Conservation (phyloP, 495 filamentous ascomycete species). For the Aspergillus nanangensis region DNA sequence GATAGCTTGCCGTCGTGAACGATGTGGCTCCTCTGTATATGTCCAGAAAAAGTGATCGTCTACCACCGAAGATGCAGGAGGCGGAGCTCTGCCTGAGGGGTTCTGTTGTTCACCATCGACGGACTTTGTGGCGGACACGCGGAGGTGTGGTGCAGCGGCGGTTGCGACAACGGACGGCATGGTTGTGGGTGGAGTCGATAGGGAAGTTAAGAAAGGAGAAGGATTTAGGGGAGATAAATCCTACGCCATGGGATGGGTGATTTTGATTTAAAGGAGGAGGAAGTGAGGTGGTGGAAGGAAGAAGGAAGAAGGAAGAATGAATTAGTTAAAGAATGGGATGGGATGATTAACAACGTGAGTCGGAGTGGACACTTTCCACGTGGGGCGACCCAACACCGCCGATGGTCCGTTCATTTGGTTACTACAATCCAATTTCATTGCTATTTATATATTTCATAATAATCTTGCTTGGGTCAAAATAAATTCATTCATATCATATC, state of each 20-base stretch:
- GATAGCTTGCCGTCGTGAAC: conserved; percentile 83
- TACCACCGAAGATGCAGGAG: conserved; percentile 30
- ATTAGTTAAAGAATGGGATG: no score
- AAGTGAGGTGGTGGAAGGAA: conserved; percentile 1
- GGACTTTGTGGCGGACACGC: conserved; percentile 31
- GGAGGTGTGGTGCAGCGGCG: conserved; percentile 31
- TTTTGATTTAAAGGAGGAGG: conserved; percentile 11
- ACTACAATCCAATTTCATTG: no score
- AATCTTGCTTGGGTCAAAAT: background rate
- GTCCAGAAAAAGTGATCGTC: conserved; percentile 80
- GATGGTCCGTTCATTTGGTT: conserved; percentile 2
- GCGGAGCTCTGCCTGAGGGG: conserved; percentile 24
- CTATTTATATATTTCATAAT: no score
- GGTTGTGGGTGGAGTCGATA: conserved; percentile 4
- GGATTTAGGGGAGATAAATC: background rate
- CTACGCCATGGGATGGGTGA: conserved; percentile 20
- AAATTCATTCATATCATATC: conserved; percentile 3
- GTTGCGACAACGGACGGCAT: conserved; percentile 34
- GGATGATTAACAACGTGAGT: conserved; percentile 12
- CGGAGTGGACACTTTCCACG: conserved; percentile 30
- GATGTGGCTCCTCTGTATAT: conserved; percentile 96
- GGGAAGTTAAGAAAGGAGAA: conserved; percentile 1
- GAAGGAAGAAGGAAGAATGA: conserved; percentile 14
- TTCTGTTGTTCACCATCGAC: conserved; percentile 13
- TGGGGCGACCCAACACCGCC: conserved; percentile 30